These are phyloP conservation scores for Oidiodendron maius DNA, from an alignment of 495 filamentous ascomycete genomes.

Conservation along the genomic window DNA sequence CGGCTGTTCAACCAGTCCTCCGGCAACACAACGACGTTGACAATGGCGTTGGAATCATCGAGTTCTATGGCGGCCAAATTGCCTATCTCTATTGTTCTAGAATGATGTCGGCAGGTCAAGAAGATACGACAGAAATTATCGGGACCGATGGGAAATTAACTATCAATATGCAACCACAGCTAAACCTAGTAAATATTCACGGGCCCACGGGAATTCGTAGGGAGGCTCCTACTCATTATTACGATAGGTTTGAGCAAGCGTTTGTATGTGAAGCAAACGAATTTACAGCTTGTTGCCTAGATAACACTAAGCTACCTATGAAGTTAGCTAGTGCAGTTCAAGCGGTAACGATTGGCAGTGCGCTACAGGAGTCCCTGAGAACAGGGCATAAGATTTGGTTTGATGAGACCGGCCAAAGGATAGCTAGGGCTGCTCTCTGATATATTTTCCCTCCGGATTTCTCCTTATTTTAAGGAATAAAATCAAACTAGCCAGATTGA, in stretches of 20 bases:
- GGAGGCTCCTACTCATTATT: neutral
- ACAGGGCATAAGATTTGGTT: slow-evolving; percentile 32
- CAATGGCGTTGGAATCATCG: slow-evolving; percentile 28
- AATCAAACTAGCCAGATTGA: too few relatives aligned
- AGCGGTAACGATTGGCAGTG: slow-evolving; percentile 17
- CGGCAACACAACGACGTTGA: slow-evolving; percentile 20
- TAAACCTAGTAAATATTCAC: slow-evolving; percentile 21
- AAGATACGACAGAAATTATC: slow-evolving; percentile 27
- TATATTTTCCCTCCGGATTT: too few relatives aligned
- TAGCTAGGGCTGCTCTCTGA: neutral
- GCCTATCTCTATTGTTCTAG: slow-evolving; percentile 31
- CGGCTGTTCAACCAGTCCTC: slow-evolving; percentile 23
- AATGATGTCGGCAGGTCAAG: slow-evolving; percentile 26
- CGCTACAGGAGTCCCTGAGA: slow-evolving; percentile 31
- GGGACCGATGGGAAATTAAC: slow-evolving; percentile 28
- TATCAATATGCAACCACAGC: slow-evolving; percentile 22
- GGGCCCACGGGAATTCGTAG: neutral
- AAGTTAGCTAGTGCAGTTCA: neutral
- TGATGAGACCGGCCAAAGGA: slow-evolving; percentile 23
- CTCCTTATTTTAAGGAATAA: too few relatives aligned
- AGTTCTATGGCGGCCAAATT: slow-evolving; percentile 29
- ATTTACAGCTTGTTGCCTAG: neutral
- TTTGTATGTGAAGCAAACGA: neutral
- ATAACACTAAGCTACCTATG: neutral
- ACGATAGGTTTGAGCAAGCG: neutral